Conservation (phyloP, 2,329 filamentous ascomycete species). For the Hypoxylon rubiginosum region DNA sequence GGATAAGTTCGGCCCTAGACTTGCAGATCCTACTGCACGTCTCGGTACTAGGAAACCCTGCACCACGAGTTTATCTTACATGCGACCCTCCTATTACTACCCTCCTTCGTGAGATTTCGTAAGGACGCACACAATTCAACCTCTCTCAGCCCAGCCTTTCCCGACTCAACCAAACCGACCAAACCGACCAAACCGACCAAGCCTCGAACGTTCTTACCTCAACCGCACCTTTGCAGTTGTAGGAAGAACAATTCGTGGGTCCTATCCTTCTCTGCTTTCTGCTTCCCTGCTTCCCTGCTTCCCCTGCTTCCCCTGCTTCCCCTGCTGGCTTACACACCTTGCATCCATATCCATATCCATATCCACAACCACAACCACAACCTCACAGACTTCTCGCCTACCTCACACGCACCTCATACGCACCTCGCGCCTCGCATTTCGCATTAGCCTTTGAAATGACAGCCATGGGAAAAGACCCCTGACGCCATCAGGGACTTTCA, state of each 20-base stretch:
- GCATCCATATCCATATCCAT: neutral
- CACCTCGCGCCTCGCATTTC: slow-evolving; percentile 1
- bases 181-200: neutral
- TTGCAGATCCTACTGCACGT: slow-evolving; percentile 43
- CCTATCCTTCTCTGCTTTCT: slow-evolving; percentile 6
- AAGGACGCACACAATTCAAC: slow-evolving; percentile 16
- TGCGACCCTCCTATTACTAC: slow-evolving; percentile 8
- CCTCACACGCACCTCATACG: neutral
- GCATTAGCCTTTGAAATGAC: slow-evolving; percentile 36
- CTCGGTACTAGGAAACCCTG: slow-evolving; percentile 42
- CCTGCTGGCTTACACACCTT: slow-evolving; percentile 18
- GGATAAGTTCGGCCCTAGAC: slow-evolving; percentile 36
- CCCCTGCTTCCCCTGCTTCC: neutral
- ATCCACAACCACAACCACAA: no score
- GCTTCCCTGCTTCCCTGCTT: no score
- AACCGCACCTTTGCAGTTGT: slow-evolving; percentile 6
- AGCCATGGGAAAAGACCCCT: slow-evolving; percentile 26
- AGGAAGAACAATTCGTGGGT: slow-evolving; percentile 11
- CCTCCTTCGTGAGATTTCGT: neutral
- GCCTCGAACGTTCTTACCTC: slow-evolving; percentile 33
- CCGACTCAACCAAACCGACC: neutral
- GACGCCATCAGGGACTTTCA: slow-evolving; percentile 35
- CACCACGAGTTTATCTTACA: slow-evolving; percentile 42
- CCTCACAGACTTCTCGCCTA: no score
- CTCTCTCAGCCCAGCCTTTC: slow-evolving; percentile 25